Evolutionary conservation across 768 basidiomycete genomes (phyloP).

Genomic region (Dioszegia hungarica): DNA sequence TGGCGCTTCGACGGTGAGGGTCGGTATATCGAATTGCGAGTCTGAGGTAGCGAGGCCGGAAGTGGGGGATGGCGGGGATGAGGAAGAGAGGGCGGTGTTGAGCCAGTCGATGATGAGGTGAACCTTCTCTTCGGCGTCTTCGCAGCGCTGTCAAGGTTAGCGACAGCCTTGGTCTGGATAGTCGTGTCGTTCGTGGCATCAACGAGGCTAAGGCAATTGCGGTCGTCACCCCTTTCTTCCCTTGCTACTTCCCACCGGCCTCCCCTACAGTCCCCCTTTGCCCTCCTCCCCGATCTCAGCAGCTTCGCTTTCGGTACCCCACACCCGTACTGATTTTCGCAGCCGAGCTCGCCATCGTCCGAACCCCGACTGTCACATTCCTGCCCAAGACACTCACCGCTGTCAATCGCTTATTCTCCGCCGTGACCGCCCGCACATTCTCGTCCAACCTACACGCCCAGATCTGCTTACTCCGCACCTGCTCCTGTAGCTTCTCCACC

Average conservation of each 20-base stretch:
- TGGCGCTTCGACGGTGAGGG: constrained; percentile 6
- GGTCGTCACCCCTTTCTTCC: too few species aligned
- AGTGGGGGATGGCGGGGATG: not conserved
- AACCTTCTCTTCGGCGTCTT: constrained; percentile 14
- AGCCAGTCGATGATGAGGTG: constrained; percentile 14
- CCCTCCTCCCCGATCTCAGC: too few species aligned
- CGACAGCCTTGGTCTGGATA: too few species aligned
- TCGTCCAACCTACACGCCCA: constrained; percentile 45
- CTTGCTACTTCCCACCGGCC: too few species aligned
- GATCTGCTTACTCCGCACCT: constrained; percentile 34
- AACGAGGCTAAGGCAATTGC: not conserved
- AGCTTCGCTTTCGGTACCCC: too few species aligned
- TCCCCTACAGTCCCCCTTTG: too few species aligned
- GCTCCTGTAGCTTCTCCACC: constrained; percentile 31
- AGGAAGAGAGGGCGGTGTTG: constrained; percentile 6
- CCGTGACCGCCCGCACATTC: constrained; percentile 34
- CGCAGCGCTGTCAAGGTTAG: constrained; percentile 16
- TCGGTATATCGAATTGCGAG: not conserved
- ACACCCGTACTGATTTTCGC: too few species aligned
- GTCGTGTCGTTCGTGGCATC: not conserved
- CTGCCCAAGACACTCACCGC: too few species aligned
- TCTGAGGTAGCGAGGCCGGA: not conserved
- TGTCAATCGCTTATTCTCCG: constrained; percentile 31
- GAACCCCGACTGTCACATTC: too few species aligned
- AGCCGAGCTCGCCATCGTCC: too few species aligned